Evolutionary conservation across 345 rosid genomes (phyloP).

Genomic region (Hypericum perforatum): DNA sequence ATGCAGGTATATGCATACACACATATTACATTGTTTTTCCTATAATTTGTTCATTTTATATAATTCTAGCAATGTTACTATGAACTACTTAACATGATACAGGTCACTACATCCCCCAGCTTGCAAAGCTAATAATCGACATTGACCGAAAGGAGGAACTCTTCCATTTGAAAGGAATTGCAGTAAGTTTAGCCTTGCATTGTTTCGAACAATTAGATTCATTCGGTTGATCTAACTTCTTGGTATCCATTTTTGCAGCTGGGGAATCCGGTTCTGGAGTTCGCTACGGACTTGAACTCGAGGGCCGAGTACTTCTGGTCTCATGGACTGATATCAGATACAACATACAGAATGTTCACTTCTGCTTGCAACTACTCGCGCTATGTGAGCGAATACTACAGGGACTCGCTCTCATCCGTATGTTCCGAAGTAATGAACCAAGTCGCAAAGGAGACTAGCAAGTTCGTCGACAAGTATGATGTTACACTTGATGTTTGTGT

Average conservation of each 20-base stretch:
- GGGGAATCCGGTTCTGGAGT: conserved; percentile 6
- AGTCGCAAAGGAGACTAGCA: conserved; percentile 3
- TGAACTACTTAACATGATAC: too few relatives aligned
- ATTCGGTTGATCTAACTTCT: too few relatives aligned
- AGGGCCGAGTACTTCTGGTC: conserved; percentile 10
- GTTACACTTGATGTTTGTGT: conserved; percentile 7
- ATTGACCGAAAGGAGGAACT: neutral
- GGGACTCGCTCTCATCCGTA: conserved; percentile 6
- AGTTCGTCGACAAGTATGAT: conserved; percentile 9
- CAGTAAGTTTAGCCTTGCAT: neutral
- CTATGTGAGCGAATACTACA: conserved; percentile 6
- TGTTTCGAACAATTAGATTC: neutral
- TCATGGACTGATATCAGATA: conserved; percentile 8
- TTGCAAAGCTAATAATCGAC: conserved; percentile 6
- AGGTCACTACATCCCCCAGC: conserved; percentile 8
- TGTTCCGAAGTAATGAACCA: conserved; percentile 6
- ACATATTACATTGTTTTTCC: neutral
- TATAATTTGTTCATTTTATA: neutral
- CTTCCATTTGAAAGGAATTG: conserved; percentile 11
- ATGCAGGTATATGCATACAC: neutral
- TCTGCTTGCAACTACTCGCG: conserved; percentile 5
- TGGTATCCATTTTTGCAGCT: conserved; percentile 1
- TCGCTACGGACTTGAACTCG: conserved; percentile 8
- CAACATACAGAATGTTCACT: conserved; percentile 6
- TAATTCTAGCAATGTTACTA: too few relatives aligned